A percentile compares a stretch with the other conserved stretches of the same genome.
These are phyloP conservation scores for Mycena albidolilacea DNA, from an alignment of 768 basidiomycete species.

Conservation along the genomic window DNA sequence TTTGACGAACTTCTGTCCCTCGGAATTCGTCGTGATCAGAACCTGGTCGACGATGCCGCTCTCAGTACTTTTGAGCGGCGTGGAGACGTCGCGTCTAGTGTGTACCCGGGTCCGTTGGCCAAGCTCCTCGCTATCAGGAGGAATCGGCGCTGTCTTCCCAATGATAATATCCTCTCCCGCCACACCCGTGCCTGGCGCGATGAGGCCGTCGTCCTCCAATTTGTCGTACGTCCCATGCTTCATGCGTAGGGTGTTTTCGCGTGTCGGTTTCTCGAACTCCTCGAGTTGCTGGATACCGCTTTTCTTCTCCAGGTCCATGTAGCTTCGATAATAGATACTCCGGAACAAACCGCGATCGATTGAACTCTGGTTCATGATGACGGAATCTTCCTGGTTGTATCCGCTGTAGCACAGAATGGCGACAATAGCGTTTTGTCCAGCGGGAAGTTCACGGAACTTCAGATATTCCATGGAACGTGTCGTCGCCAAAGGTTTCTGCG, in stretches of 20 bases:
- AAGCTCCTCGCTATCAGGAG: conserved; percentile 96
- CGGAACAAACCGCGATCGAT: conserved; percentile 98
- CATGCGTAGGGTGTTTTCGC: conserved; percentile 94
- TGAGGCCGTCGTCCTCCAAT: conserved; percentile 95
- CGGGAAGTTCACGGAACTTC: conserved; percentile 97
- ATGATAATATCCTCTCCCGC: conserved; percentile 99
- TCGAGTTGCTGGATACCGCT: conserved; percentile 93
- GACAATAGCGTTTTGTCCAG: conserved; percentile 99
- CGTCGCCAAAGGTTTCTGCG: conserved; percentile 98
- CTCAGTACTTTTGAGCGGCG: conserved; percentile 97
- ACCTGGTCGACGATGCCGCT: conserved; percentile 99
- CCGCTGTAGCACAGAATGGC: conserved; percentile 99
- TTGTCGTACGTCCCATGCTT: conserved; percentile 99
- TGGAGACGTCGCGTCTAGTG: conserved; percentile 95
- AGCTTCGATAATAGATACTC: conserved; percentile 98
- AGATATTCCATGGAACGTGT: conserved; percentile 99
- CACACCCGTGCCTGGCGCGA: conserved; percentile 95
- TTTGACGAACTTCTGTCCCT: conserved; percentile 98
- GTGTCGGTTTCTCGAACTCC: conserved; percentile 96
- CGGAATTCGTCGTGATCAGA: conserved; percentile 94
- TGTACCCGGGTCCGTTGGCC: conserved; percentile 96
- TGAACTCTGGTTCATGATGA: conserved; percentile 99
- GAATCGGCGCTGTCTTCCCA: conserved; percentile 98
- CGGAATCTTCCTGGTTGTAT: conserved; percentile 99
- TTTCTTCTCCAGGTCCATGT: conserved; percentile 99